phyloP scores from a whole-genome alignment of 169 alveolate genomes.

The Cyclospora cayetanensis region DNA sequence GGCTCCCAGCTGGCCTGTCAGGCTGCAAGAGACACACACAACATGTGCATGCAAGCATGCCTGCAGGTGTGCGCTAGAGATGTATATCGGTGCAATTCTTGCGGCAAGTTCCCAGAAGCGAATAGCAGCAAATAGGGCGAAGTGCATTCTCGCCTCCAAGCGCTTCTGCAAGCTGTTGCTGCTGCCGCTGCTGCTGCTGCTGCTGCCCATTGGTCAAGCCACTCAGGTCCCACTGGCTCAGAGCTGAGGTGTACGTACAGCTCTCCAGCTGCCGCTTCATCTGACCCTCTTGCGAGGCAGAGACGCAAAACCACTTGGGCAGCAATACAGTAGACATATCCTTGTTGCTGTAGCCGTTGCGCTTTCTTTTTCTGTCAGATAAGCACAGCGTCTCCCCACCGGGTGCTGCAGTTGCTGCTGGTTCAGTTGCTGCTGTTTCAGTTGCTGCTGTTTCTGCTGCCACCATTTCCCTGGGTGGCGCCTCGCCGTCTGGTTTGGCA shows the following conservation, averaged over 20 bases:
- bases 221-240: constrained; percentile 16
- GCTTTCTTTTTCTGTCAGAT: neutral
- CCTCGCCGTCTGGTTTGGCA: too few species aligned
- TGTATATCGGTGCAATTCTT: constrained; percentile 8
- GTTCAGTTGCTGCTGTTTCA: neutral
- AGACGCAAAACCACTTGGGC: constrained; percentile 13
- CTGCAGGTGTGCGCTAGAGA: neutral
- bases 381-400: neutral
- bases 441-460: constrained; percentile 16
- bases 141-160: constrained; percentile 12
- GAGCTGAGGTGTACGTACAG: constrained; percentile 31
- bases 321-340: neutral
- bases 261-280: neutral
- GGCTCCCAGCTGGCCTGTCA: too few species aligned
- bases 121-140: neutral
- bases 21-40: neutral
- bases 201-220: constrained; percentile 3
- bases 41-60: neutral
- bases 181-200: constrained; percentile 34
- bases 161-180: neutral
- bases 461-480: too few species aligned
- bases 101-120: neutral
- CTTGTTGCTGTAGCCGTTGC: constrained; percentile 20
- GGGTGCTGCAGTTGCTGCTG: neutral
- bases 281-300: constrained; percentile 11